These are phyloP conservation scores for Candida morakotiae DNA, from an alignment of 805 yeast genomes.

Conservation along the genomic window DNA sequence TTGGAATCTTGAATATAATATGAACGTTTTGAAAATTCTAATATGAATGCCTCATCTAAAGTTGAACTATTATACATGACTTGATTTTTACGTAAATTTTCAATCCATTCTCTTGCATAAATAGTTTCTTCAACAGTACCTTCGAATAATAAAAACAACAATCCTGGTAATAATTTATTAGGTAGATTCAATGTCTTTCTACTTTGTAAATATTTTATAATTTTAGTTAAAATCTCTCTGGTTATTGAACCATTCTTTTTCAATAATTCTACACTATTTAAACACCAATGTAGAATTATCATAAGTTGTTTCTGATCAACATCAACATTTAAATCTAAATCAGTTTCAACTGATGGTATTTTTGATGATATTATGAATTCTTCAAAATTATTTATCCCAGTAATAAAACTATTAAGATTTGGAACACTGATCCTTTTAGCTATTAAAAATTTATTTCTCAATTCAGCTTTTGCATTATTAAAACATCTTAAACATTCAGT, in stretches of 20 bases:
- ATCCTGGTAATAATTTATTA: slow-evolving; percentile 39
- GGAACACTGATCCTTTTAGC: slow-evolving; percentile 40
- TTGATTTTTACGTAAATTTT: background rate
- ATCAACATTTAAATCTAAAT: background rate
- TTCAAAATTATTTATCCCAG: slow-evolving; percentile 22
- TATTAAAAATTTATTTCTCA: slow-evolving; percentile 49
- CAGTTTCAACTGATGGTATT: background rate
- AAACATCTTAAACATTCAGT: slow-evolving; percentile 51
- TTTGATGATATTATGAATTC: background rate
- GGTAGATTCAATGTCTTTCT: slow-evolving; percentile 6
- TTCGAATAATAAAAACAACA: slow-evolving; percentile 50
- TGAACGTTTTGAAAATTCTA: slow-evolving; percentile 53
- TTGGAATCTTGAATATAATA: slow-evolving; percentile 51
- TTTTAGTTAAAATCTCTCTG: slow-evolving; percentile 1
- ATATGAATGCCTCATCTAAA: slow-evolving; percentile 33
- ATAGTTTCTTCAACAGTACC: slow-evolving; percentile 43
- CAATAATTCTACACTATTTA: slow-evolving; percentile 5
- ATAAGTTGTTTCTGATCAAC: background rate
- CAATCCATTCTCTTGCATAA: slow-evolving; percentile 39
- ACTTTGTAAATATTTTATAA: background rate
- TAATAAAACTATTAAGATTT: slow-evolving; percentile 27
- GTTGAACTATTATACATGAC: slow-evolving; percentile 6
- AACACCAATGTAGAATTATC: slow-evolving; percentile 7
- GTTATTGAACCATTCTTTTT: background rate
- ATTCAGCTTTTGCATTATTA: slow-evolving; percentile 47